Base-by-base conservation (phyloP, 495 filamentous ascomycete genomes). In the Clohesyomyces aquaticus region DNA sequence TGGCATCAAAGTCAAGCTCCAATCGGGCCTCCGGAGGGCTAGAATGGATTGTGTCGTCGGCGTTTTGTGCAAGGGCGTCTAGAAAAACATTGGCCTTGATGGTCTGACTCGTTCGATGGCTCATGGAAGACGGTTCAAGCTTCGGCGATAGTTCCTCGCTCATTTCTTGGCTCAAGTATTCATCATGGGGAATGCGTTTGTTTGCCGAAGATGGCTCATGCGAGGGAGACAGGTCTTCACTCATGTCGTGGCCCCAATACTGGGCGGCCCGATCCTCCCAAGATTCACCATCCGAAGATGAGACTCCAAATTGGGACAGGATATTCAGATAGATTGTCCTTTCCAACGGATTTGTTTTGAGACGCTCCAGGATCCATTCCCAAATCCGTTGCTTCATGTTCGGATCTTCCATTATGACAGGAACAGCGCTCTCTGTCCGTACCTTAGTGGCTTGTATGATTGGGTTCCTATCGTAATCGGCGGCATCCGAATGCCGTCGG, bases 341-440 rank as follows among this genome's bases (percentile, higher is more conserved):
- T n/a, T 57, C 32, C 9, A 57, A 8, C n/a, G 54, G 3, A 45
- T 57, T 45, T 14, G n/a, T 45, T 26, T 57, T 57, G 26, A 57
- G n/a, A 16, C 27, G 23, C 10, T 57, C 54, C 32, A 42, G n/a
- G 3, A 57, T 4, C 54, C 54, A 57, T 22, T 57, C 54, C 8
- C 16, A 18, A 19, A 22, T 57, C 9, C 54, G 29, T n/a, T 21
- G 29, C 32, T 38, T 6, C 6, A 38, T 6, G 32, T 6, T 14
- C 6, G 32, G 6, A 38, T 38, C 14, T 14, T 38, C 32, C 32
- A 38, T 6, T 14, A 38, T 6, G 14, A 14, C 14, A 6, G 32
- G 14, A 38, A 38, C 32, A 38, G 32, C 32, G 6, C 32, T 14
- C 6, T 38, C 32, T 14, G 32, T 38, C 32, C 14, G 32, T 6